Conservation (phyloP, 371 early-diverging fungal genomes). For the Mycotypha africana region DNA sequence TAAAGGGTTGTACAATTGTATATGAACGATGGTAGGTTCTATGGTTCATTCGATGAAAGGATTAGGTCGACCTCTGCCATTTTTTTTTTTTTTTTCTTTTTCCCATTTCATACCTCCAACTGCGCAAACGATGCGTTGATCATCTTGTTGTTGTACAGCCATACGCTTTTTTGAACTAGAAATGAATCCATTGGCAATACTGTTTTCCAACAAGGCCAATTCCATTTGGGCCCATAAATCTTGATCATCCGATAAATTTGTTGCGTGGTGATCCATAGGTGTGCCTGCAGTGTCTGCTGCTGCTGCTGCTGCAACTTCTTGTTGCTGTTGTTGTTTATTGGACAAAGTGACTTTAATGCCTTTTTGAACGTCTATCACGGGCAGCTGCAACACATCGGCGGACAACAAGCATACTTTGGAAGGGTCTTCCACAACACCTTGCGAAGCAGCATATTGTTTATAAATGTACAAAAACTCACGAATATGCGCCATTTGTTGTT, state of each 20-base stretch:
- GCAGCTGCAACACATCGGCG: slow-evolving; percentile 42
- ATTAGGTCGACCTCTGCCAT: too few species aligned
- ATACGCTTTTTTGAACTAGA: slow-evolving; percentile 32
- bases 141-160: slow-evolving; percentile 43
- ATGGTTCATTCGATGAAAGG: not conserved
- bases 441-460: slow-evolving; percentile 45
- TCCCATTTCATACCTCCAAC: slow-evolving; percentile 41
- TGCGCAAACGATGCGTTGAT: slow-evolving; percentile 57
- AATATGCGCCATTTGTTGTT: slow-evolving; percentile 69
- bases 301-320: too few species aligned
- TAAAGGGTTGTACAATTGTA: slow-evolving; percentile 62
- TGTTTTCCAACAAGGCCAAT: slow-evolving; percentile 51
- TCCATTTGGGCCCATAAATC: slow-evolving; percentile 66
- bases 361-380: slow-evolving; percentile 41
- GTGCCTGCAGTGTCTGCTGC: too few species aligned
- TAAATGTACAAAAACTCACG: slow-evolving; percentile 77
- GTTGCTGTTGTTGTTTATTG: slow-evolving; percentile 41
- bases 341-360: slow-evolving; percentile 44
- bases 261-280: too few species aligned
- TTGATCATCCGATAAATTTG: too few species aligned
- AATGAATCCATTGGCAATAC: slow-evolving; percentile 34
- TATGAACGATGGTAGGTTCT: slow-evolving; percentile 66
- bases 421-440: slow-evolving; percentile 36
- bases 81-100: not conserved
- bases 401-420: slow-evolving; percentile 32